phyloP scores from a whole-genome alignment of 1,284 basidiomycete species.

The Heterobasidion parviporum region DNA sequence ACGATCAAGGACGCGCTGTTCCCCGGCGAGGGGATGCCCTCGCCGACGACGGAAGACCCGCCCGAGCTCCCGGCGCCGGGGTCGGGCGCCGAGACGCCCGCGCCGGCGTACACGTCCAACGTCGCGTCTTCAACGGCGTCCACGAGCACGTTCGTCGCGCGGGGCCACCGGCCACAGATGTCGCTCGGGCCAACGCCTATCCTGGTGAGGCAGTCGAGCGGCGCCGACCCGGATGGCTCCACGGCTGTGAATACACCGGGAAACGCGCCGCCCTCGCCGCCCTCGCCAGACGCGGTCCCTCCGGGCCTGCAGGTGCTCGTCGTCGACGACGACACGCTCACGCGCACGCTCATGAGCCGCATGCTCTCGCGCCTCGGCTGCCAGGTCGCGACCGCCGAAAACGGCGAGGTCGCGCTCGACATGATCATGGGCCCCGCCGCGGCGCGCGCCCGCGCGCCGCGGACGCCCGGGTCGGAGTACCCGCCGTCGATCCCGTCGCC shows the following conservation, averaged over 20 bases:
- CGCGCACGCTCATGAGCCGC: conserved; percentile 76
- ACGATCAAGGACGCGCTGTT: conserved; percentile 35
- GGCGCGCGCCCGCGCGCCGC: conserved; percentile 9
- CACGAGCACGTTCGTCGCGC: conserved; percentile 14
- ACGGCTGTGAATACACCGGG: neutral
- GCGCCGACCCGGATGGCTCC: neutral
- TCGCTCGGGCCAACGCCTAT: neutral
- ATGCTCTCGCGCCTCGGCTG: conserved; percentile 77
- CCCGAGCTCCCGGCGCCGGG: conserved; percentile 10
- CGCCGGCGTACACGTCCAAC: neutral
- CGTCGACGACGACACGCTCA: conserved; percentile 74
- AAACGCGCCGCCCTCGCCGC: neutral
- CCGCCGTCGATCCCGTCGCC: neutral
- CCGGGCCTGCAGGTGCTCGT: conserved; percentile 54
- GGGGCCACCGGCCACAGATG: neutral
- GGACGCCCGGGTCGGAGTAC: neutral
- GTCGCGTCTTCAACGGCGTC: neutral
- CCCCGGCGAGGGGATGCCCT: neutral
- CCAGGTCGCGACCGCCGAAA: conserved; percentile 75
- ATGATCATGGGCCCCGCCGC: conserved; percentile 45
- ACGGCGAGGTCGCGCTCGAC: conserved; percentile 75
- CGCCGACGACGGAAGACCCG: conserved; percentile 1
- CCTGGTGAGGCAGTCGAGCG: neutral
- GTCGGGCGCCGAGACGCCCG: too few relatives aligned
- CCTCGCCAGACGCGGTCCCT: conserved; percentile 23